Base-by-base conservation (phyloP, 2,329 filamentous ascomycete genomes). In the Furcasterigmium sp. region DNA sequence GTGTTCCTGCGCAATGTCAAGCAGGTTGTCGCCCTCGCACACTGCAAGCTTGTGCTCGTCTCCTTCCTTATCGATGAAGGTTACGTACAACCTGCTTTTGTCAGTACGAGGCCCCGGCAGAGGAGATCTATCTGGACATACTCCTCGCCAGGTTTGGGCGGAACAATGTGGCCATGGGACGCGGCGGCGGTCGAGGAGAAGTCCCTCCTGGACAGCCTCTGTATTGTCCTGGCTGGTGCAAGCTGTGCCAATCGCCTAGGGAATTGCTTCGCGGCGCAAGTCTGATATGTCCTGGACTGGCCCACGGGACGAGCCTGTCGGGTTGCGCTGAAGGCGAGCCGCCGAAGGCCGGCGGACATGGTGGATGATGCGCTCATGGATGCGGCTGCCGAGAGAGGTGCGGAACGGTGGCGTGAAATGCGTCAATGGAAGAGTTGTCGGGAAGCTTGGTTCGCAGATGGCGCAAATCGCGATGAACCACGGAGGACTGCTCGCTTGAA, bases 1-100 rank as follows among this genome's bases (percentile, higher is more conserved):
- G 64, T 97, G 80, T 37, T 86, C 88, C 63, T 96, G 91, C 18
- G 91, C 93, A 58, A 98, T 91, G 58, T 97, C 91, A 43, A 98
- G 76, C 42, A 98, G 73, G 64, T 98, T 98, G 65, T 95, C 90
- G 39, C 93, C 93, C 55, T 86, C 82, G 13, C 80, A 73, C 8
- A 96, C 91, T 46, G 85, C 82, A 56, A 96, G 80, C 47, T 84
- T 87, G 62, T 87, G 76, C 52, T 82, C 75, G 23, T 79, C 72
- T 40, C 84, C 84, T 17, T 96, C 90, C 67, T 97, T 96, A 64
- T 96, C 91, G 53, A 97, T 78, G 62, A 97, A 96, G 0, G 91
- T 95, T 20, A 98, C 78, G 59, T 87, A 85, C 45, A 95, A 78
- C 63, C 90, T 94, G 51, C 11, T 15, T 32, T 14, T 25, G 39